Base-by-base conservation (phyloP, 805 yeast genomes). In the Candida golubevii region DNA sequence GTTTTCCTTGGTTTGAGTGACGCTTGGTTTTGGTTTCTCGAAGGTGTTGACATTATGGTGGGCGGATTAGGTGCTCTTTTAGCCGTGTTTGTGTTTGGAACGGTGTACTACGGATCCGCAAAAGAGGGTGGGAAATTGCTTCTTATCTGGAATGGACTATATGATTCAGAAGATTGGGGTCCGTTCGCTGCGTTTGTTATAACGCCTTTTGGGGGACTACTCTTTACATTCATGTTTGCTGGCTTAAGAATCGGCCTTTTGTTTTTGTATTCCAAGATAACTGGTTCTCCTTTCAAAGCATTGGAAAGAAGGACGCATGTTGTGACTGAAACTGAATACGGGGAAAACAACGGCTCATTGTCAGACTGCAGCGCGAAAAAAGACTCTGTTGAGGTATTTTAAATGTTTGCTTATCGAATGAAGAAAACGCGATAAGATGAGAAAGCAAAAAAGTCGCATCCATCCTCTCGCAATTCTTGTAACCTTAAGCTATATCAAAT, bases 141-240 rank as follows among this genome's bases (percentile, higher is more conserved):
- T 41, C 68, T 90, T 46, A 72, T 90, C 42, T 78, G 83, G 80
- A 81, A 85, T 56, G 97, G 97, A 36, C 67, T 90, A 26, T 90
- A 90, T 58, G 69, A 75, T 49, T 69, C 77, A 6, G 77, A 75
- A 39, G 97, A 90, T 60, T 90, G 97, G 97, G 87, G 95, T 56
- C 82, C 95, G 0, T 90, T 90, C 67, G 97, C 96, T 23, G 96
- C 97, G 1, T 90, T 90, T 65, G 91, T 86, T 7, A 85, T 83
- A 49, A 93, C 97, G 1, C 97, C 97, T 6, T 73, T 82, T 34
- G 95, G 91, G 26, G 88, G 91, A 9, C 51, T 89, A 2, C 49
- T 83, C 6, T 69, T 82, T 48, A 82, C 86, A 2, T 62, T 78
- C 11, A 55, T 71, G 27, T 71, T 74, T 36, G 74, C 85, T 26